Percentiles rank a stretch among this genome's conserved stretches.
Conservation (phyloP, 1,284 basidiomycete species). For the Xerocomus cyaneibrunnescens region DNA sequence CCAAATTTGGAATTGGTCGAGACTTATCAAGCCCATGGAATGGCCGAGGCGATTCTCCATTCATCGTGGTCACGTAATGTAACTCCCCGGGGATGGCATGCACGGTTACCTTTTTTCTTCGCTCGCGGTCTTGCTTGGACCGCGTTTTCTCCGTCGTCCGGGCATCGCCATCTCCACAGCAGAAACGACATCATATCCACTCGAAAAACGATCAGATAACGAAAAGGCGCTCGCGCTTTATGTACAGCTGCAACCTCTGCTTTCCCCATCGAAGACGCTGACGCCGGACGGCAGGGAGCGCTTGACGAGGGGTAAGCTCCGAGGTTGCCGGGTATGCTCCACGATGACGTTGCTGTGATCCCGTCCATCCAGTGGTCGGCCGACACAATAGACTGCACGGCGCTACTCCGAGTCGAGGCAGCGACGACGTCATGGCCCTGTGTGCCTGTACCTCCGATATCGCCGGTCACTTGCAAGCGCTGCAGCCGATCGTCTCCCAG, state of each 20-base stretch:
- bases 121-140: not conserved
- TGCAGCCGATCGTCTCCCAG: not conserved
- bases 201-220: not conserved
- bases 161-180: not conserved
- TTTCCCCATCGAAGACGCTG: not conserved
- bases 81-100: not conserved
- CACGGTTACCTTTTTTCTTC: not conserved
- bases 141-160: not conserved
- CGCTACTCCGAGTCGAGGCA: too few relatives aligned
- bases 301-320: not conserved
- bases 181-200: not conserved
- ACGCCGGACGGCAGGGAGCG: not conserved
- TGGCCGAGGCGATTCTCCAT: too few relatives aligned
- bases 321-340: not conserved
- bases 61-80: constrained; percentile 3
- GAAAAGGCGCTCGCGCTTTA: not conserved
- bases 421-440: too few relatives aligned
- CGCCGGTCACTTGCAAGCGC: not conserved
- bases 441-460: constrained; percentile 1
- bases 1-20: not conserved
- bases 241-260: too few relatives aligned
- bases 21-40: too few relatives aligned
- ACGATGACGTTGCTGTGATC: not conserved
- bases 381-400: too few relatives aligned
- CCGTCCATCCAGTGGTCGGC: not conserved